Percentiles rank a stretch among this genome's conserved stretches.
These are phyloP conservation scores for Ogataea neopini DNA, from an alignment of 805 yeast genomes.

Conservation along the genomic window DNA sequence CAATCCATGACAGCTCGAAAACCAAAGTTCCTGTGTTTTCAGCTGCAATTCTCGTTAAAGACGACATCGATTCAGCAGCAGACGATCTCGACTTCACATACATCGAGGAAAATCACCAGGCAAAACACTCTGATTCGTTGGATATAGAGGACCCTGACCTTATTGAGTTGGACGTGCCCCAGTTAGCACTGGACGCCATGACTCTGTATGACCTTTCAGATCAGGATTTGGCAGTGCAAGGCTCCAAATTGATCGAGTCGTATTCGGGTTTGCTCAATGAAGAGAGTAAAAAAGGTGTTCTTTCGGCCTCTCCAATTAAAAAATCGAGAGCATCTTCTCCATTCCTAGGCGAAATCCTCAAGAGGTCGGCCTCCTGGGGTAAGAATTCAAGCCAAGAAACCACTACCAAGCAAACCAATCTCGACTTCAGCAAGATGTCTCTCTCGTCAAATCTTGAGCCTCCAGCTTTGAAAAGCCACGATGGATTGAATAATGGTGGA, in stretches of 20 bases:
- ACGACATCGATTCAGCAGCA: constrained; percentile 9
- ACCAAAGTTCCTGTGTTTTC: constrained; percentile 9
- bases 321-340: constrained; percentile 11
- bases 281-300: constrained; percentile 17
- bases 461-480: constrained; percentile 2
- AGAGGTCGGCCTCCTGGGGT: constrained; percentile 16
- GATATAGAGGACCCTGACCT: constrained; percentile 9
- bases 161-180: constrained; percentile 14
- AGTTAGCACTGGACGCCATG: constrained; percentile 25
- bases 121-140: constrained; percentile 14
- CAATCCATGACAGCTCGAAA: constrained; percentile 25
- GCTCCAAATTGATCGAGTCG: constrained; percentile 19
- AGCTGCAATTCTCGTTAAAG: constrained; percentile 19
- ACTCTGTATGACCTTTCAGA: constrained; percentile 17
- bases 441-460: not conserved
- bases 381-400: not conserved
- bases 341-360: constrained; percentile 16
- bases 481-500: constrained; percentile 25
- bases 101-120: constrained; percentile 26
- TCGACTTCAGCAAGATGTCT: constrained; percentile 1
- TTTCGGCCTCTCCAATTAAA: constrained; percentile 20
- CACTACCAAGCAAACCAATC: not conserved
- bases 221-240: constrained; percentile 13
- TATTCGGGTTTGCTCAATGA: constrained; percentile 27
- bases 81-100: constrained; percentile 25